Base-by-base conservation (phyloP, 2,329 filamentous ascomycete species). In the Nakataea oryzae region DNA sequence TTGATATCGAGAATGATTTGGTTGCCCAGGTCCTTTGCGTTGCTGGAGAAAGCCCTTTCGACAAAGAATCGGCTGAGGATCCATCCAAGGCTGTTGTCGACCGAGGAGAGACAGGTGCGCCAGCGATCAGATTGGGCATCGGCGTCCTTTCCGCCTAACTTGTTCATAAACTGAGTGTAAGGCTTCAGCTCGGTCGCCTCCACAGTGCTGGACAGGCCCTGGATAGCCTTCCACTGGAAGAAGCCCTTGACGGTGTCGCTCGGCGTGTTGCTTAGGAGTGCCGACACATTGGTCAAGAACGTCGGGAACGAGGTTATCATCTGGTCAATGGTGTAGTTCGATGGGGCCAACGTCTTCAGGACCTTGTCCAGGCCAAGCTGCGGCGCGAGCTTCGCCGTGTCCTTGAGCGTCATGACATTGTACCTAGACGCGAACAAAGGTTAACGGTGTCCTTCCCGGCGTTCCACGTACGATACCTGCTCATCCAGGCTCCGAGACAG, bases 1-100 rank as follows among this genome's bases (percentile, higher is more conserved):
- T 88, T 89, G 70, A 91, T 87, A 65, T 89, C 85, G 12, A 81
- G 81, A n/a, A 90, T 82, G 66, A 92, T 86, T 61, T 85, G 80
- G 63, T 90, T 85, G 21, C 86, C 86, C 57, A 89, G 82, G 4
- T 82, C 74, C 69, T 89, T 88, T 0, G 86, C 86, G 26, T 84
- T 81, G 14, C 86, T 79, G 0, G 86, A 84, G 68, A 90, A 91
- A 1, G 86, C 81, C 59, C 84, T 83, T 64, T 90, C 82, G 2
- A 90, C 79, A 65, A 86, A 91, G 74, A 90, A 90, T 27, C 86
- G 83, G 69, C 86, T 87, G 21, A 89, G 74, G 59, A 88, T 86
- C 86, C 87, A 90, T 2, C 82, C 82, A 27, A 90, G 71, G 6
- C 81, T 80, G 27, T 73, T 70, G 65, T 88, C 85, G 6, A 87